Evolutionary conservation across 176 grass and related monocot species (phyloP).

Genomic region (Bonia amplexicaulis): DNA sequence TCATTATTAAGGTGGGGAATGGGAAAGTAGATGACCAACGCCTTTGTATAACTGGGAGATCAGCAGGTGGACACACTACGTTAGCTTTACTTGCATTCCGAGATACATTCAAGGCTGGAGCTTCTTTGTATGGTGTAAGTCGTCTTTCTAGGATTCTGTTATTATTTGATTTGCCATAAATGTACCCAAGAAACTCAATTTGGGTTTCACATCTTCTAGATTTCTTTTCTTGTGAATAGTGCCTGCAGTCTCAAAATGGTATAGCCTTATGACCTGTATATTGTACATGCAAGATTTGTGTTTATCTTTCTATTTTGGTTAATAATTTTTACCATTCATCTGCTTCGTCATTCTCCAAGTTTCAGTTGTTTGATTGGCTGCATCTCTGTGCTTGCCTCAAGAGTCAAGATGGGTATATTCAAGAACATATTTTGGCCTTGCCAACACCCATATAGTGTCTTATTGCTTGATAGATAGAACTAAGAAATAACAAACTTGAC

Average conservation of each 20-base stretch:
- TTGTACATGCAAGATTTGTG: neutral
- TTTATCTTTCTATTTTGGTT: neutral
- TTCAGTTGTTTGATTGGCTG: neutral
- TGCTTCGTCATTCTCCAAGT: constrained; percentile 11
- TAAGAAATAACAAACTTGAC: neutral
- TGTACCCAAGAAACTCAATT: neutral
- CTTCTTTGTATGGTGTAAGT: constrained; percentile 98
- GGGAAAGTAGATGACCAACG: constrained; percentile 76
- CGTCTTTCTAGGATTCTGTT: constrained; percentile 12
- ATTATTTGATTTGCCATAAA: neutral
- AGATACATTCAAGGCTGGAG: constrained; percentile 91
- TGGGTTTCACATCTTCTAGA: neutral
- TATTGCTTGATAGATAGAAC: neutral
- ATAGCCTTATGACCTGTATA: neutral
- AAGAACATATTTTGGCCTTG: neutral
- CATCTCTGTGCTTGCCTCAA: neutral
- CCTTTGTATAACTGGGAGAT: constrained; percentile 89
- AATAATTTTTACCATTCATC: neutral
- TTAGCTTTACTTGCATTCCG: constrained; percentile 84
- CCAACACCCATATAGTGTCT: neutral
- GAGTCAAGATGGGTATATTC: neutral
- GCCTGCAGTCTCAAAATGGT: neutral
- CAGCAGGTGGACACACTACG: constrained; percentile 91
- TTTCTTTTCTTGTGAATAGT: constrained; percentile 13
- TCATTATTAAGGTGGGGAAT: constrained; percentile 53